phyloP scores from a whole-genome alignment of 805 yeast genomes.

The Kodamaea lidongshanica region DNA sequence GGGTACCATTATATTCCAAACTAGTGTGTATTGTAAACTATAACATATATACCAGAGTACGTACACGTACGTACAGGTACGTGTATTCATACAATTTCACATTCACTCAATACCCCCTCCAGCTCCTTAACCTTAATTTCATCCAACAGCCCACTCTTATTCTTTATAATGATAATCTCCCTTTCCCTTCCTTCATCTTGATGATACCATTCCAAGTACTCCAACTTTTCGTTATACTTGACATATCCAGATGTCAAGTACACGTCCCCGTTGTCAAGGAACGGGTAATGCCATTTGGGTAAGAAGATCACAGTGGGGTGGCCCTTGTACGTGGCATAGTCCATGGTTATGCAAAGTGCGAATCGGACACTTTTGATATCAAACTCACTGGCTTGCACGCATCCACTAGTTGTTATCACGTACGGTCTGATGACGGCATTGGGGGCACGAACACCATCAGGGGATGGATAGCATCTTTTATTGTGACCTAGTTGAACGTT shows the following conservation, averaged over 20 bases:
- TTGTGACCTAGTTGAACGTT: slow-evolving; percentile 22
- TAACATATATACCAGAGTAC: too few species aligned
- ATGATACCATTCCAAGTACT: slow-evolving; percentile 70
- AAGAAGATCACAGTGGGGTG: slow-evolving; percentile 57
- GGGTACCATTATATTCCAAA: too few species aligned
- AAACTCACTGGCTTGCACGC: slow-evolving; percentile 49
- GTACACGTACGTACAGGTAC: too few species aligned
- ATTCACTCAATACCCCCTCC: slow-evolving; percentile 4
- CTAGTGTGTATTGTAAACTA: too few species aligned
- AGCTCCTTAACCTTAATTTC: slow-evolving; percentile 12
- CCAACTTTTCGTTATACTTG: slow-evolving; percentile 44
- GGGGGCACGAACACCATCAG: slow-evolving; percentile 67
- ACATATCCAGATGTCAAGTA: slow-evolving; percentile 52
- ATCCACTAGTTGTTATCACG: slow-evolving; percentile 60
- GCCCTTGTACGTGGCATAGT: slow-evolving; percentile 8
- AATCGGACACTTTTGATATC: slow-evolving; percentile 46
- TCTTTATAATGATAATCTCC: slow-evolving; percentile 32
- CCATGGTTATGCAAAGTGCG: slow-evolving; percentile 37
- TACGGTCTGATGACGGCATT: slow-evolving; percentile 76
- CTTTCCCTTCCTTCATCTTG: slow-evolving; percentile 16
- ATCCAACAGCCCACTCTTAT: slow-evolving; percentile 32
- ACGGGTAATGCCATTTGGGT: slow-evolving; percentile 67
- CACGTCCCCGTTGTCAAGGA: slow-evolving; percentile 42
- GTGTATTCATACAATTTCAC: slow-evolving; percentile 2
- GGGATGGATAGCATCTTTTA: slow-evolving; percentile 33